phyloP scores from a whole-genome alignment of 176 grass and related monocot species.

The Hordeum marinum region DNA sequence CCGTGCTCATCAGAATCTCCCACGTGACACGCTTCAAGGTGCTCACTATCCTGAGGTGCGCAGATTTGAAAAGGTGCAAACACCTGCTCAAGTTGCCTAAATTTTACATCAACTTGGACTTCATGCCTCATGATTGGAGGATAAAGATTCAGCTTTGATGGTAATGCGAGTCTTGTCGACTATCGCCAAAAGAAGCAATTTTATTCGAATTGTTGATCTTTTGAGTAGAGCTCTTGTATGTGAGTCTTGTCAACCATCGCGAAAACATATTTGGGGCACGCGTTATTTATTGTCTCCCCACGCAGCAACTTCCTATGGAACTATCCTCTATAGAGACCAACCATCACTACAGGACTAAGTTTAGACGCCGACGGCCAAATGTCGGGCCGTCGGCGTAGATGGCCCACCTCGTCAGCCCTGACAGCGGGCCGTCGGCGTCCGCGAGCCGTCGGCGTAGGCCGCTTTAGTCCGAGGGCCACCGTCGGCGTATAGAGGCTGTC shows the following conservation, averaged over 20 bases:
- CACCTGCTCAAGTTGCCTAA: background rate
- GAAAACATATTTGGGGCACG: background rate
- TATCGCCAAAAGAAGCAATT: background rate
- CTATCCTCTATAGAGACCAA: background rate
- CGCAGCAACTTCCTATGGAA: background rate
- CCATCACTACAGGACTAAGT: too few relatives aligned
- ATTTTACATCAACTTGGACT: conserved; percentile 11
- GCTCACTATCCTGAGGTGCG: background rate
- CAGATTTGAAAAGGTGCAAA: background rate
- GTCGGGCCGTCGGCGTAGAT: too few relatives aligned
- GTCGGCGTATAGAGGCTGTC: too few relatives aligned
- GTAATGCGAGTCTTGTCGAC: background rate
- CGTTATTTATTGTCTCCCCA: background rate
- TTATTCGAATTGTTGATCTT: background rate
- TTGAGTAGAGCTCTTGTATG: background rate
- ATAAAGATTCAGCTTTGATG: background rate
- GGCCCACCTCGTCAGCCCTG: too few relatives aligned
- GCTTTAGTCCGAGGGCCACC: too few relatives aligned
- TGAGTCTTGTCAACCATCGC: too few relatives aligned
- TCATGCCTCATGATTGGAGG: background rate
- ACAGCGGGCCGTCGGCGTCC: too few relatives aligned
- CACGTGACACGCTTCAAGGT: conserved; percentile 6
- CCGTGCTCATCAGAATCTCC: background rate
- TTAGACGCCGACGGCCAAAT: too few relatives aligned
- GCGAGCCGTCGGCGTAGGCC: too few relatives aligned